phyloP scores from a whole-genome alignment of 148 eudicot genomes.

The Arbutus unedo region DNA sequence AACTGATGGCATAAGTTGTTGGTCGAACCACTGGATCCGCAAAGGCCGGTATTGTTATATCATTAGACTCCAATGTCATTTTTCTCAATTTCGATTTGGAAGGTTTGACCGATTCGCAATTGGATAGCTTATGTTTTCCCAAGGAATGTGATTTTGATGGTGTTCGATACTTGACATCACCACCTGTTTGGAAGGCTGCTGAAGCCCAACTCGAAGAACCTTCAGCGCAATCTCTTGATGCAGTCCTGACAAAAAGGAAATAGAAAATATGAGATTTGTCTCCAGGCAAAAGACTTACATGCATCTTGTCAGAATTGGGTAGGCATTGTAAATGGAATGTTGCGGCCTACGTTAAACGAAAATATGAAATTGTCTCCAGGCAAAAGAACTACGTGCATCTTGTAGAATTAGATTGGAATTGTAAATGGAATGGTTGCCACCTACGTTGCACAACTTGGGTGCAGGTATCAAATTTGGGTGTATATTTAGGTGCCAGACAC shows the following conservation, averaged over 20 bases:
- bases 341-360: not conserved
- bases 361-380: not conserved
- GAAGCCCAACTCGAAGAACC: slow-evolving; percentile 46
- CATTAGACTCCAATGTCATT: slow-evolving; percentile 36
- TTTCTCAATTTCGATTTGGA: slow-evolving; percentile 72
- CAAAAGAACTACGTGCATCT: not conserved
- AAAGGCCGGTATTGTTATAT: slow-evolving; percentile 16
- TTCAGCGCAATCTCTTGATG: slow-evolving; percentile 43
- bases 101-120: slow-evolving; percentile 43
- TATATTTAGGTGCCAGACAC: no score
- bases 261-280: not conserved
- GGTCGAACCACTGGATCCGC: slow-evolving; percentile 33
- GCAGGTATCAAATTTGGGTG: no score
- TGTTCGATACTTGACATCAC: slow-evolving; percentile 42
- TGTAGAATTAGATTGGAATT: not conserved
- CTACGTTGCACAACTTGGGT: no score
- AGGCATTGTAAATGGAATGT: not conserved
- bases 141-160: slow-evolving; percentile 35
- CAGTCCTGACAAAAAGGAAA: slow-evolving; percentile 36
- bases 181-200: slow-evolving; percentile 42
- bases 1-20: slow-evolving; percentile 12
- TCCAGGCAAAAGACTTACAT: not conserved
- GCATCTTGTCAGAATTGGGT: not conserved
- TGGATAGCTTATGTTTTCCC: slow-evolving; percentile 73
- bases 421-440: not conserved